Percentiles rank a stretch among this genome's conserved stretches.
These are phyloP conservation scores for Aspergillus haitiensis DNA, from an alignment of 495 filamentous ascomycete genomes.

Conservation along the genomic window DNA sequence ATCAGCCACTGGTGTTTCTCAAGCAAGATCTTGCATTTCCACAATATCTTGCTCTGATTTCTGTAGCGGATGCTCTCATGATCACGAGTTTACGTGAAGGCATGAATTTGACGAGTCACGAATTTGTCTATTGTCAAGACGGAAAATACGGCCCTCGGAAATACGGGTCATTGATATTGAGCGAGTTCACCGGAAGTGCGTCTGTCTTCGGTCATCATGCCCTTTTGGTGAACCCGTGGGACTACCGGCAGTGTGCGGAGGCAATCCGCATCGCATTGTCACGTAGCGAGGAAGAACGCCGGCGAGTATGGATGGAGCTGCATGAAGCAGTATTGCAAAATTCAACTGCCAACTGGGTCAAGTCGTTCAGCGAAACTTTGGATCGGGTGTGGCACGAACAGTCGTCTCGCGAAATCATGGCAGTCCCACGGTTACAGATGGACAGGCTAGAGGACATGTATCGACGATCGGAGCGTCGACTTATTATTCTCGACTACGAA, in stretches of 20 bases:
- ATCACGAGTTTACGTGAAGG: slow-evolving; percentile 91
- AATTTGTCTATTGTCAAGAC: slow-evolving; percentile 91
- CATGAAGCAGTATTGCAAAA: slow-evolving; percentile 72
- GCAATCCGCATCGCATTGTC: slow-evolving; percentile 80
- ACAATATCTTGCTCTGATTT: slow-evolving; percentile 85
- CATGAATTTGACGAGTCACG: slow-evolving; percentile 92
- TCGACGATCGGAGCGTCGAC: slow-evolving; percentile 57
- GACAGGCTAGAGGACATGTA: slow-evolving; percentile 64
- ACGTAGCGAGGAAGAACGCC: slow-evolving; percentile 70
- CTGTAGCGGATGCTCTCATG: slow-evolving; percentile 85
- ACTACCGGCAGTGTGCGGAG: slow-evolving; percentile 79
- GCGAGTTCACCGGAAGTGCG: slow-evolving; percentile 90
- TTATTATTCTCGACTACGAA: slow-evolving; percentile 91
- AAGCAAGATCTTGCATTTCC: slow-evolving; percentile 90
- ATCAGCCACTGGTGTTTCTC: slow-evolving; percentile 89
- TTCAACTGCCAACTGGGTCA: slow-evolving; percentile 82
- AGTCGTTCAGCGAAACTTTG: slow-evolving; percentile 65
- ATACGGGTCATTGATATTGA: slow-evolving; percentile 83
- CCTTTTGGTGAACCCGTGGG: slow-evolving; percentile 89
- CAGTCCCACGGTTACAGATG: slow-evolving; percentile 77
- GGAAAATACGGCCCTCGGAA: slow-evolving; percentile 71
- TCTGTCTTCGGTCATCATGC: slow-evolving; percentile 72
- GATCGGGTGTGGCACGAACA: slow-evolving; percentile 77
- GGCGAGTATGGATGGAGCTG: slow-evolving; percentile 70
- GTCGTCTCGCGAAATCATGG: slow-evolving; percentile 74